phyloP scores from a whole-genome alignment of 1,139 yeast species.

The Tardiomyces blankii region DNA sequence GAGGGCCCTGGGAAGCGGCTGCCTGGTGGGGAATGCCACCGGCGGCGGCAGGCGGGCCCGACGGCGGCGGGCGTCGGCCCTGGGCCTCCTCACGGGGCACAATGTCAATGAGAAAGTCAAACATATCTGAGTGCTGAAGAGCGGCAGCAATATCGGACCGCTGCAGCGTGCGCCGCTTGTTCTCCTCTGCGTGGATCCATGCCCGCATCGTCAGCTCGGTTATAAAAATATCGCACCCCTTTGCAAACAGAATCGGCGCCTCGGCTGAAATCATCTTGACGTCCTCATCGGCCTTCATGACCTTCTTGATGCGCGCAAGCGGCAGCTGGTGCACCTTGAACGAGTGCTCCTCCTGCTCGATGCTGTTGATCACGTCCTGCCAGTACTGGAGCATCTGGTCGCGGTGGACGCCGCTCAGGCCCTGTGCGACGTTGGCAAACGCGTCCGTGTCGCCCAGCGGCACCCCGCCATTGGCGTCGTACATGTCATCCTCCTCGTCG shows the following conservation, averaged over 20 bases:
- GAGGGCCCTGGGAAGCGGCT: constrained; percentile 4
- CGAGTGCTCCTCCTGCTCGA: constrained; percentile 83
- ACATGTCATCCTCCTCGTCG: constrained; percentile 6
- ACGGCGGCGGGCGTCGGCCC: constrained; percentile 7
- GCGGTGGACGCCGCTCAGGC: constrained; percentile 69
- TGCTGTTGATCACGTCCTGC: constrained; percentile 89
- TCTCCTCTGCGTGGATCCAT: constrained; percentile 97
- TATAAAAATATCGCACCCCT: constrained; percentile 93
- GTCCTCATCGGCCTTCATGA: constrained; percentile 96
- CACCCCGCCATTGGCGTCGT: constrained; percentile 6
- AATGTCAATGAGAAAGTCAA: constrained; percentile 89
- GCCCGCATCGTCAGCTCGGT: constrained; percentile 97
- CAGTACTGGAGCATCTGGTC: constrained; percentile 92
- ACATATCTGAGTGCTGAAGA: constrained; percentile 88
- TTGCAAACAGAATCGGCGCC: constrained; percentile 93
- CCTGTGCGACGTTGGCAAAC: constrained; percentile 90
- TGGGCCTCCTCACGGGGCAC: constrained; percentile 58
- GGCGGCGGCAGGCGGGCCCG: constrained; percentile 5
- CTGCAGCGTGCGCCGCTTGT: constrained; percentile 86
- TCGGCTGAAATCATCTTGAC: constrained; percentile 97
- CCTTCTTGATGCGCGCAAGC: constrained; percentile 85
- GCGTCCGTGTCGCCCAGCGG: constrained; percentile 43
- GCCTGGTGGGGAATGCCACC: constrained; percentile 6
- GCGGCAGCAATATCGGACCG: constrained; percentile 95
- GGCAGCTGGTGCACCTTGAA: constrained; percentile 93